A percentile compares a stretch with the other conserved stretches of the same genome.
Conservation (phyloP, 2,329 filamentous ascomycete species). For the Alternaria sp. region DNA sequence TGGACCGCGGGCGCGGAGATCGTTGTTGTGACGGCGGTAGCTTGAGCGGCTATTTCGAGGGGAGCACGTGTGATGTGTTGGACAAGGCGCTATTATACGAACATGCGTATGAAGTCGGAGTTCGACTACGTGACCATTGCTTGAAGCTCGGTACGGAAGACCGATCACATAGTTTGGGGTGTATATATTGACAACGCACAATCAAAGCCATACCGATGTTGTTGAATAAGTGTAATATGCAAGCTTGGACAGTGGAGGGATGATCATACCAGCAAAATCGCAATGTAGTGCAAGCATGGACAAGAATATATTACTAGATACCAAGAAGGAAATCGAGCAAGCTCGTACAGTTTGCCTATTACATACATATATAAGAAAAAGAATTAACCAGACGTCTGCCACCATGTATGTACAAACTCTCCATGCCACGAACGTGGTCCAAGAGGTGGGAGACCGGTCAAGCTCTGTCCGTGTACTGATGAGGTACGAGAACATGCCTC, state of each 20-base stretch:
- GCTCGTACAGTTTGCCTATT: background rate
- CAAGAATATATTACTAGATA: background rate
- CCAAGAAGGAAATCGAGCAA: background rate
- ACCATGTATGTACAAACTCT: constrained; percentile 1
- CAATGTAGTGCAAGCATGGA: background rate
- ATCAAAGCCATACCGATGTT: background rate
- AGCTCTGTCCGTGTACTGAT: constrained; percentile 6
- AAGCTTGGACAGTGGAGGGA: background rate
- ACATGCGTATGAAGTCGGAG: background rate
- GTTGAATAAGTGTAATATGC: background rate
- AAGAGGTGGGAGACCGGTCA: constrained; percentile 5
- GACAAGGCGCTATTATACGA: background rate
- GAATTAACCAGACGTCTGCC: constrained; percentile 12
- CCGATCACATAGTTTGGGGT: background rate
- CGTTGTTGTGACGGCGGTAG: background rate
- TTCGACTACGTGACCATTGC: background rate
- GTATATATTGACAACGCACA: background rate
- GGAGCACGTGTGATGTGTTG: background rate
- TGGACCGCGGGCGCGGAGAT: background rate
- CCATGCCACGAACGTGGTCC: background rate
- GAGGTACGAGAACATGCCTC: background rate
- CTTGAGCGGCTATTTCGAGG: background rate
- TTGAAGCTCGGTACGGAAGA: background rate
- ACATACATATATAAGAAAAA: background rate
- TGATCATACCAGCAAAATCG: background rate